phyloP scores from a whole-genome alignment of 805 yeast species.

The Lipomyces sp. region DNA sequence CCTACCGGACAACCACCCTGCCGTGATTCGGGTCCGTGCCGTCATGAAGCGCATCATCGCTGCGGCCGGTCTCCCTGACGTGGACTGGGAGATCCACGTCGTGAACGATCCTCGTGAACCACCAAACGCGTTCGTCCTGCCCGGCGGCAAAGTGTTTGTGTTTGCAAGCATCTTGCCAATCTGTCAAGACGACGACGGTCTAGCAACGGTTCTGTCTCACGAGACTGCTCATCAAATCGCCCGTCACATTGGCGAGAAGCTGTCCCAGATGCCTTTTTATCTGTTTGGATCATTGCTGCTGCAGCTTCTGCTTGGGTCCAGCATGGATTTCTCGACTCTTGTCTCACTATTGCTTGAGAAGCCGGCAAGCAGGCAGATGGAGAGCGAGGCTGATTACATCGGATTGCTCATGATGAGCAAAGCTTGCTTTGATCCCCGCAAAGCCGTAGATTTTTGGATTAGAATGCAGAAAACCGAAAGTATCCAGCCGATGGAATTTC shows the following conservation, averaged over 20 bases:
- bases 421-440: slow-evolving; percentile 82
- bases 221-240: slow-evolving; percentile 95
- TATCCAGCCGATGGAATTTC: slow-evolving; percentile 57
- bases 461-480: slow-evolving; percentile 64
- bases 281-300: slow-evolving; percentile 57
- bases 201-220: slow-evolving; percentile 94
- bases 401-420: slow-evolving; percentile 90
- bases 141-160: slow-evolving; percentile 95
- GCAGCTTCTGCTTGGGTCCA: slow-evolving; percentile 66
- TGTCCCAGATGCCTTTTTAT: slow-evolving; percentile 77
- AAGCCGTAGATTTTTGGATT: slow-evolving; percentile 78
- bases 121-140: slow-evolving; percentile 95
- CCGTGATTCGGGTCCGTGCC: slow-evolving; percentile 57
- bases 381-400: slow-evolving; percentile 92
- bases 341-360: slow-evolving; percentile 62
- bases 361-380: slow-evolving; percentile 94
- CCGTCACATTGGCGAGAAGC: slow-evolving; percentile 83
- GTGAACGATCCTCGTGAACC: slow-evolving; percentile 72
- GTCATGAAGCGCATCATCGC: slow-evolving; percentile 68
- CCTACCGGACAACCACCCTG: slow-evolving; percentile 68
- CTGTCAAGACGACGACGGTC: slow-evolving; percentile 81
- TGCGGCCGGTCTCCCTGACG: slow-evolving; percentile 41
- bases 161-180: slow-evolving; percentile 78
- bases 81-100: slow-evolving; percentile 81
- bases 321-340: slow-evolving; percentile 52